These are phyloP conservation scores for Parasarocladium wereldwijsianum DNA, from an alignment of 2,329 filamentous ascomycete genomes.

Conservation along the genomic window DNA sequence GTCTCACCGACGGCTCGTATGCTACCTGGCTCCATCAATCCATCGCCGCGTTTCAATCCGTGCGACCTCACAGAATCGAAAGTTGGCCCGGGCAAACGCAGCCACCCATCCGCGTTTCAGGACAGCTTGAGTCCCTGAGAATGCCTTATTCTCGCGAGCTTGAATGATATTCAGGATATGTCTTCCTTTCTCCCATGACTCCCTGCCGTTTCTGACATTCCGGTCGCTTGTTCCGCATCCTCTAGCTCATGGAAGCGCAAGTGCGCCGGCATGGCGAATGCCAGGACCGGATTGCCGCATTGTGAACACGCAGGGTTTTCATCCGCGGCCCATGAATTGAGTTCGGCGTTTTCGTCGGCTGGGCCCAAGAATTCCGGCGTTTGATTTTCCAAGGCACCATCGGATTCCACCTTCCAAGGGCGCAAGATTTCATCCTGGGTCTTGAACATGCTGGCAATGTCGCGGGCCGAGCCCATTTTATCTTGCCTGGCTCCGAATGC, in stretches of 20 bases:
- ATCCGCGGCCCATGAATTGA: constrained; percentile 15
- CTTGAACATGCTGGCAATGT: constrained; percentile 75
- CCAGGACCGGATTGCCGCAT: constrained; percentile 39
- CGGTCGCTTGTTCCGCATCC: constrained; percentile 4
- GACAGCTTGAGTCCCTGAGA: no score
- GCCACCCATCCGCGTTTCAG: no score
- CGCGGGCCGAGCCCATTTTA: constrained; percentile 44
- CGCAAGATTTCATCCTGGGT: constrained; percentile 54
- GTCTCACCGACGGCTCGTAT: no score
- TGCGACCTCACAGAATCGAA: no score
- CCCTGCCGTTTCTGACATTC: not conserved
- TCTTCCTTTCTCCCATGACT: no score
- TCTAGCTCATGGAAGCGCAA: constrained; percentile 20
- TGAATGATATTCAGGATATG: no score
- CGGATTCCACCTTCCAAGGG: constrained; percentile 40
- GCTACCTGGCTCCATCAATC: no score
- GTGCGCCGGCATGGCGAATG: constrained; percentile 45
- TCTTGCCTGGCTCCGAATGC: constrained; percentile 35
- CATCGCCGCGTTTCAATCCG: no score
- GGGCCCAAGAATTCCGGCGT: constrained; percentile 8
- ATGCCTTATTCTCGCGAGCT: no score
- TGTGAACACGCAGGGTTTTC: constrained; percentile 22
- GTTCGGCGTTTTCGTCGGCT: constrained; percentile 5
- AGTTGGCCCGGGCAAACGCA: no score
- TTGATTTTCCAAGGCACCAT: constrained; percentile 10